phyloP scores from a whole-genome alignment of 1,139 yeast species.

The Geotrichum macrosporum region DNA sequence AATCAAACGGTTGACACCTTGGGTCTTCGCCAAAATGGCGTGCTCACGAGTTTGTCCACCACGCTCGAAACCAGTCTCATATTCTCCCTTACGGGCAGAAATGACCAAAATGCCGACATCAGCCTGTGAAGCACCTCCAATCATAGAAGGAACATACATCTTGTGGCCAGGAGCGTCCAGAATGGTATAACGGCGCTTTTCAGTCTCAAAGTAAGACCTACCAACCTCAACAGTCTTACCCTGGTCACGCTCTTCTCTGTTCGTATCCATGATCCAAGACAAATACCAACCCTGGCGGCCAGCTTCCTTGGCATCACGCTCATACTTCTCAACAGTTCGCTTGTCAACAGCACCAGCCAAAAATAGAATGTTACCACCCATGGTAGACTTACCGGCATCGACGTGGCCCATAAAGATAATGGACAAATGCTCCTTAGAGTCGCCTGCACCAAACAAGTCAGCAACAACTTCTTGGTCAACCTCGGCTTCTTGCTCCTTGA shows the following conservation, averaged over 20 bases:
- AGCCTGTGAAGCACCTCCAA: conserved; percentile 99
- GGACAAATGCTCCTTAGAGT: conserved; percentile 81
- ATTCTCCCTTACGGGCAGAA: conserved; percentile 98
- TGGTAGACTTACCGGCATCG: conserved; percentile 98
- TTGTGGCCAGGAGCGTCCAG: conserved; percentile 99
- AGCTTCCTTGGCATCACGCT: conserved; percentile 97
- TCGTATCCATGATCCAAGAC: conserved; percentile 99
- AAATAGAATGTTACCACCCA: conserved; percentile 95
- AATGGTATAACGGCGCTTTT: conserved; percentile 93
- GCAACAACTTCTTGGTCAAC: conserved; percentile 83
- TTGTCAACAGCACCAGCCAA: conserved; percentile 96
- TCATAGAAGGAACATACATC: conserved; percentile 97
- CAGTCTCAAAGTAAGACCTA: conserved; percentile 95
- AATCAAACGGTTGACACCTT: conserved; percentile 89
- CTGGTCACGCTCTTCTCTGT: conserved; percentile 96
- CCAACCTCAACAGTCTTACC: conserved; percentile 99
- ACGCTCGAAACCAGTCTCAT: conserved; percentile 98
- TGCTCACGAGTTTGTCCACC: conserved; percentile 99
- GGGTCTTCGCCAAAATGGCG: conserved; percentile 94
- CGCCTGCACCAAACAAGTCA: conserved; percentile 82
- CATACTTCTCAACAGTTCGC: conserved; percentile 98
- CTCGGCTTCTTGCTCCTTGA: conserved; percentile 75
- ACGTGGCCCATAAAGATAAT: conserved; percentile 99
- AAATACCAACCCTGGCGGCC: conserved; percentile 99
- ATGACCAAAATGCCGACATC: conserved; percentile 96